Percentiles rank a stretch among this genome's conserved stretches.
These are phyloP conservation scores for Rhododendron griersonianum DNA, from an alignment of 148 eudicot species.

Conservation along the genomic window DNA sequence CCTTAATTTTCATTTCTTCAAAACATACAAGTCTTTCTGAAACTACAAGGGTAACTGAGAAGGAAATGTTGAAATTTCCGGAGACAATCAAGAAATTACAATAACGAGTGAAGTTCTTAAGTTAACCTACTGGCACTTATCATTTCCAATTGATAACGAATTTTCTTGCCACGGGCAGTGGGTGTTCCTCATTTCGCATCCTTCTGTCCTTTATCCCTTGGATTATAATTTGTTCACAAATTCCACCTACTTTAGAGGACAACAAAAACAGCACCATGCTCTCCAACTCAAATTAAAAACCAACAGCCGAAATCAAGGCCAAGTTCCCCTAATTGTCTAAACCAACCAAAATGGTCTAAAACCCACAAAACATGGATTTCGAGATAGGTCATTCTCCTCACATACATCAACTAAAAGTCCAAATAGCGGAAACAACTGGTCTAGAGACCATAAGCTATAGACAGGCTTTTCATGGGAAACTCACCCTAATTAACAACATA, in stretches of 20 bases:
- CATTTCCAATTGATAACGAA: neutral
- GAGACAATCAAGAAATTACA: neutral
- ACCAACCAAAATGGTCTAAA: neutral
- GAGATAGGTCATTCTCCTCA: no score
- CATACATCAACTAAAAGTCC: neutral
- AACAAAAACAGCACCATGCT: neutral
- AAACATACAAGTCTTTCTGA: neutral
- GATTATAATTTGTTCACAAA: neutral
- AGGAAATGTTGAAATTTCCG: neutral
- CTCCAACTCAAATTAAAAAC: constrained; percentile 1
- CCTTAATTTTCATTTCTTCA: neutral
- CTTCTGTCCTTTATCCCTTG: neutral
- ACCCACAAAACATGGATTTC: neutral
- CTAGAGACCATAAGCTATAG: neutral
- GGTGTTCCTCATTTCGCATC: neutral
- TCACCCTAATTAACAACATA: neutral
- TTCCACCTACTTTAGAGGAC: neutral
- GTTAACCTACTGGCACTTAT: neutral
- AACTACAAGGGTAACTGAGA: neutral
- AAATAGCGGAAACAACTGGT: neutral
- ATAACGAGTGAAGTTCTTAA: neutral
- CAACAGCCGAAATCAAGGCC: neutral
- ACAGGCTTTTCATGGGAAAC: neutral
- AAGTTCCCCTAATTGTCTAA: no score
- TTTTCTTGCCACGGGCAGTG: neutral